Percentiles rank a stretch among this genome's conserved stretches.
phyloP scores from a whole-genome alignment of 768 basidiomycete genomes.

The Rhizopogon vinicolor region DNA sequence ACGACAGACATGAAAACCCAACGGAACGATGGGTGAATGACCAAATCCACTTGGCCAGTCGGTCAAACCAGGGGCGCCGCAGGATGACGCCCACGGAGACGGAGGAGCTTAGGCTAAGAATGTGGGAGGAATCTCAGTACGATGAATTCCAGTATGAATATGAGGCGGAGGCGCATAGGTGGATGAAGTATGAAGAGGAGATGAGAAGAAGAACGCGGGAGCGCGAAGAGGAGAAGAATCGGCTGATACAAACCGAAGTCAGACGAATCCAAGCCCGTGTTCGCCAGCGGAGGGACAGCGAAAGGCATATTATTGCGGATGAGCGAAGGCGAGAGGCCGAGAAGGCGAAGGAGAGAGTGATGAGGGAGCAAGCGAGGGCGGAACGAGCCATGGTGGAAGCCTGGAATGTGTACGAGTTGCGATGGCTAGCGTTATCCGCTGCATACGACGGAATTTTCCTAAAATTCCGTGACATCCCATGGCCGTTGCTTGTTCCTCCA shows the following conservation, averaged over 20 bases:
- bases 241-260: conserved; percentile 51
- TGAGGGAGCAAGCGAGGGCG: conserved; percentile 34
- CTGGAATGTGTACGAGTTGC: conserved; percentile 61
- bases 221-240: conserved; percentile 36
- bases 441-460: conserved; percentile 38
- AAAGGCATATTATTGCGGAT: conserved; percentile 42
- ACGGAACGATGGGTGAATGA: conserved; percentile 65
- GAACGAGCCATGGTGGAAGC: conserved; percentile 47
- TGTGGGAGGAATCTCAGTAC: conserved; percentile 51
- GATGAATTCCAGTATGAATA: conserved; percentile 48
- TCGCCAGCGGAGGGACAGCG: conserved; percentile 44
- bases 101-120: conserved; percentile 31
- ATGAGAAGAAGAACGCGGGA: conserved; percentile 40
- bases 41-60: conserved; percentile 37
- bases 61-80: conserved; percentile 22
- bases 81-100: conserved; percentile 17
- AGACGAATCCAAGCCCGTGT: conserved; percentile 49
- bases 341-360: conserved; percentile 37
- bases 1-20: conserved; percentile 40
- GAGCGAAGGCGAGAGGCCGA: conserved; percentile 36
- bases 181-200: conserved; percentile 49
- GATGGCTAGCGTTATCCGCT: conserved; percentile 50
- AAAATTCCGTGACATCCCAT: conserved; percentile 62
- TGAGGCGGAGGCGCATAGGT: conserved; percentile 45
- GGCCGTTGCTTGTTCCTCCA: conserved; percentile 55